Evolutionary conservation across 345 rosid species (phyloP), one percentile per base, ranked within the genome.

Genomic region (Streptanthus diversifolius): DNA sequence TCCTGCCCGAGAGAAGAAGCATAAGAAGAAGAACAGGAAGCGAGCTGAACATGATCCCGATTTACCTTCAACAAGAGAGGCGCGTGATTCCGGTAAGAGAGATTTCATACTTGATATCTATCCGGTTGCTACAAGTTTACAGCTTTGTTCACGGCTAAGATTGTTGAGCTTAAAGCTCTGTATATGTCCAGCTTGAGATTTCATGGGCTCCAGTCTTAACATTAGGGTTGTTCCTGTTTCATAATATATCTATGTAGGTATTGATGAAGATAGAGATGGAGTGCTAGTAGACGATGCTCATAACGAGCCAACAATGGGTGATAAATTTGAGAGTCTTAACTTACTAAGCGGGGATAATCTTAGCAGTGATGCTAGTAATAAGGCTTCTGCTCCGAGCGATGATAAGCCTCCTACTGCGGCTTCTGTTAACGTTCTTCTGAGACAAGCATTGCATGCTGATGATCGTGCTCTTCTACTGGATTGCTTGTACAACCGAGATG

Each of bases 231-330:
- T 39, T 70, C 4, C 0, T 15, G 7, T 35, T 10, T 60, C 36
- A 9, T 73, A 63, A 39, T 43, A 37, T 41, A 49, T 41, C 27
- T 43, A 41, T 47, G 52, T 54, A 89, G 97, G 85, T 63, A 37
- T 78, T 64, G 87, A 78, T 62, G 97, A 91, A 71, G 82, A 81
- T 74, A 71, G 81, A 75, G 88, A 86, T 79, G 91, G 92, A 78
- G 86, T 78, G 27, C 73, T 86, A 7, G 85, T 80, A 47, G 85
- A 91, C 61, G 86, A 83, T 85, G 85, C 83, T 78, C 64, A 59
- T 33, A 80, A 85, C 70, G 99, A 92, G 88, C 96, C 87, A 9
- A 92, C 99, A 25, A 92, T 95, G 84, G 98, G 96, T 40, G 98
- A 95, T 76, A 92, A 86, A 68, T 91, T 95, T 32, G 89, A 77